A percentile compares a stretch with the other conserved stretches of the same genome.
Conservation (phyloP, 148 eudicot species). For the Gaultheria prostrata region DNA sequence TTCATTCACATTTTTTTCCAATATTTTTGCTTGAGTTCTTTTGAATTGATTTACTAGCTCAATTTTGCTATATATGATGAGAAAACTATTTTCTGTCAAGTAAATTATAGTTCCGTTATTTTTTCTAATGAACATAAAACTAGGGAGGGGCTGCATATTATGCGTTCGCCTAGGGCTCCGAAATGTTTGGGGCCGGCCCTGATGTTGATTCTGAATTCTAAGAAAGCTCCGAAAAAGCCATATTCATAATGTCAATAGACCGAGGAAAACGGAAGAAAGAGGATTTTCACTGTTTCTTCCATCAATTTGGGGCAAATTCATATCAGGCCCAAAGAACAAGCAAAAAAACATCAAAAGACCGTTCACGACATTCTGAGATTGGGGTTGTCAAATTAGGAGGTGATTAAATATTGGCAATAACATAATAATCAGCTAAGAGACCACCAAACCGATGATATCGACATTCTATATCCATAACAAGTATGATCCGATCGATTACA, state of each 20-base stretch:
- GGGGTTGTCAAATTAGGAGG: neutral
- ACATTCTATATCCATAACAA: neutral
- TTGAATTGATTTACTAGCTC: no score
- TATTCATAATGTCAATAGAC: no score
- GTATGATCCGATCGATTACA: neutral
- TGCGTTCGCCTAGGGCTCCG: no score
- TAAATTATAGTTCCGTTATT: no score
- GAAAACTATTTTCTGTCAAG: no score
- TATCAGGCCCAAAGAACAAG: neutral
- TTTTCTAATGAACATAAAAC: no score
- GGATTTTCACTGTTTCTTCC: neutral
- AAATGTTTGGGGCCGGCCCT: no score
- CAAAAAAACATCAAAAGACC: neutral
- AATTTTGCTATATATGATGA: no score
- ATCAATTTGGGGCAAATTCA: constrained; percentile 1
- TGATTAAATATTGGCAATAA: neutral
- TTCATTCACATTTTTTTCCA: no score
- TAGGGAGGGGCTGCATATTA: no score
- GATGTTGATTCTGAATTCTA: neutral
- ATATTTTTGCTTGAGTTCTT: no score
- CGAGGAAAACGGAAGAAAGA: neutral
- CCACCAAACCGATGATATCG: neutral
- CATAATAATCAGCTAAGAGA: neutral
- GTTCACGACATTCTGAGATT: neutral
- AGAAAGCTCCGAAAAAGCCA: neutral